Conservation (phyloP, 1,284 basidiomycete genomes). For the Pisolithus thermaeus region DNA sequence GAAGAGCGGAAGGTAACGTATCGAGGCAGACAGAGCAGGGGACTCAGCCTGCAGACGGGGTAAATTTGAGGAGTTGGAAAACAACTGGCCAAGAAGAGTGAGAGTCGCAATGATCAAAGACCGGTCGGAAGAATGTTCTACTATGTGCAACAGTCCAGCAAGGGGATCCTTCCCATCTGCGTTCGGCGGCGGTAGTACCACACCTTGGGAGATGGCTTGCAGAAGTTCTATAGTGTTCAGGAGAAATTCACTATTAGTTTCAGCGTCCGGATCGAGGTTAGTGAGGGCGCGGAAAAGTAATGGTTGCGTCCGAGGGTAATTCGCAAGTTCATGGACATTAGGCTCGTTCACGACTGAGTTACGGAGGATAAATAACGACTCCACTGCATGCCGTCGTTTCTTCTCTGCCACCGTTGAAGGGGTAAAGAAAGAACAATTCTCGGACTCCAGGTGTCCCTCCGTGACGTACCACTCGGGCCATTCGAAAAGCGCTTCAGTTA, state of each 20-base stretch:
- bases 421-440: constrained; percentile 48
- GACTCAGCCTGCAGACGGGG: constrained; percentile 48
- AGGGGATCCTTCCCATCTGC: constrained; percentile 37
- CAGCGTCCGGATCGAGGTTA: constrained; percentile 48
- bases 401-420: constrained; percentile 42
- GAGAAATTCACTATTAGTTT: constrained; percentile 63
- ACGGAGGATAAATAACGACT: constrained; percentile 71
- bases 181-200: constrained; percentile 33
- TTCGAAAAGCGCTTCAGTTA: constrained; percentile 74
- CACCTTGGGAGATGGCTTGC: constrained; percentile 42
- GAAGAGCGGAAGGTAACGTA: constrained; percentile 72
- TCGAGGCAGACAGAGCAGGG: constrained; percentile 51
- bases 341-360: constrained; percentile 66
- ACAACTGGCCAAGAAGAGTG: constrained; percentile 51
- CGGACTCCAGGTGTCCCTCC: constrained; percentile 43
- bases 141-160: constrained; percentile 46
- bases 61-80: constrained; percentile 57
- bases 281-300: constrained; percentile 55
- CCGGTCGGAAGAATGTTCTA: constrained; percentile 57
- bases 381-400: constrained; percentile 61
- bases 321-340: constrained; percentile 57
- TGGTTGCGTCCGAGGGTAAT: constrained; percentile 51
- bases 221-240: constrained; percentile 65
- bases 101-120: constrained; percentile 65
- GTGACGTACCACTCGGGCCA: constrained; percentile 74